A percentile compares a stretch with the other conserved stretches of the same genome.
Conservation (phyloP, 345 rosid species). For the Melaleuca quinquenervia region DNA sequence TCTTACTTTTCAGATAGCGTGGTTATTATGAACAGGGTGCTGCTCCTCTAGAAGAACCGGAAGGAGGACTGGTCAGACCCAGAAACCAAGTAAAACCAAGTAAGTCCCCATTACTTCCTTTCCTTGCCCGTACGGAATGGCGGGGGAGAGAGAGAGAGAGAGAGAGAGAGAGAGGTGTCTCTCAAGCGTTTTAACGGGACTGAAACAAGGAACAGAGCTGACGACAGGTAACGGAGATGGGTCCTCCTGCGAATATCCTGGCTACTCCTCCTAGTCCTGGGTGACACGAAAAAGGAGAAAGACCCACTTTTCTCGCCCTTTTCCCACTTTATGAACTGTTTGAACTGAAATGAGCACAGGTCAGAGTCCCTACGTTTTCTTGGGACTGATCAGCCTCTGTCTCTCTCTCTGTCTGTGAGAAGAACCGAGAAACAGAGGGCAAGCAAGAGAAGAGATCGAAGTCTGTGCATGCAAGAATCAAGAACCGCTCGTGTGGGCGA, state of each 20-base stretch:
- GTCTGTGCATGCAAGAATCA: not conserved
- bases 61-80: not conserved
- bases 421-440: not conserved
- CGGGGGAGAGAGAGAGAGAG: not conserved
- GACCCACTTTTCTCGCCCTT: not conserved
- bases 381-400: not conserved
- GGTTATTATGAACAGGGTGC: not conserved
- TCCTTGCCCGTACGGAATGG: not conserved
- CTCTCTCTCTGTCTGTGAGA: not conserved
- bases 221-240: not conserved
- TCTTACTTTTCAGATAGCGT: not conserved
- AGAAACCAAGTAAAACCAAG: not conserved
- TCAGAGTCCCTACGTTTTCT: not conserved
- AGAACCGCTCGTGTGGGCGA: slow-evolving; percentile 66
- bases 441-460: slow-evolving; percentile 2
- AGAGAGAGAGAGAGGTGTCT: not conserved
- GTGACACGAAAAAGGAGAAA: not conserved
- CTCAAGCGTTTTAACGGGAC: not conserved
- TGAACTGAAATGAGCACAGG: not conserved
- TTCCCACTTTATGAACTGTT: not conserved
- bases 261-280: not conserved
- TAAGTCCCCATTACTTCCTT: not conserved
- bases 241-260: not conserved
- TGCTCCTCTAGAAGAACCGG: not conserved
- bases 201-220: not conserved